Evolutionary conservation across 1,139 yeast species (phyloP), one percentile per base, ranked within the genome.

Genomic region (Diutina scorzettiae): DNA sequence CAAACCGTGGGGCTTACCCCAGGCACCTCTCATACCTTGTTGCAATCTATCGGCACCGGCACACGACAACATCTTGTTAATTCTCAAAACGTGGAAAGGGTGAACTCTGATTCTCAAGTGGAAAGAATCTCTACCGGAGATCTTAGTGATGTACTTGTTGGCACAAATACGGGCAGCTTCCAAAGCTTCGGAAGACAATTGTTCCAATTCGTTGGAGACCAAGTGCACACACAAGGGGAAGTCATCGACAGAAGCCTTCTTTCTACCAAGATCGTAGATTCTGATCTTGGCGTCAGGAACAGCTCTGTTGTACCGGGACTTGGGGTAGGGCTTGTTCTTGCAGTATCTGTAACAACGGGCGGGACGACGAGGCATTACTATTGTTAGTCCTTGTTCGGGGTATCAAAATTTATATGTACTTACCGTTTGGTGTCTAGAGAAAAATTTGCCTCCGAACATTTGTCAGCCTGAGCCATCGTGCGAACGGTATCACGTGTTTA

Each of bases 11-110:
- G 98, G 98, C 78, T 91, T 91, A 85, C 98, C 98, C 97, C 97
- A 91, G 67, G 98, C 98, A 81, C 95, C 95, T 85, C 98, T 89
- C 98, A 91, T 91, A 86, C 98, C 98, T 78, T 93, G 97, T 79
- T 91, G 98, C 76, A 91, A 81, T 84, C 98, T 86, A 89, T 91
- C 98, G 69, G 98, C 98, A 84, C 98, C 98, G 76, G 98, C 98
- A 80, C 98, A 91, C 65, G 98, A 91, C 95, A 91, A 86, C 98
- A 91, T 91, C 84, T 91, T 91, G 91, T 91, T 91, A 80, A 91
- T 91, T 78, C 98, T 85, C 73, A 91, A 83, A 59, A 93, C 98
- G 81, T 91, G 98, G 97, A 84, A 93, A 62, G 98, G 98, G 75
- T 91, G 98, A 65, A 89, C 98, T 78, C 98, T 89, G 72, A 91